Base-by-base conservation (phyloP, 1,139 yeast species). In the Suhomyces anneliseae region DNA sequence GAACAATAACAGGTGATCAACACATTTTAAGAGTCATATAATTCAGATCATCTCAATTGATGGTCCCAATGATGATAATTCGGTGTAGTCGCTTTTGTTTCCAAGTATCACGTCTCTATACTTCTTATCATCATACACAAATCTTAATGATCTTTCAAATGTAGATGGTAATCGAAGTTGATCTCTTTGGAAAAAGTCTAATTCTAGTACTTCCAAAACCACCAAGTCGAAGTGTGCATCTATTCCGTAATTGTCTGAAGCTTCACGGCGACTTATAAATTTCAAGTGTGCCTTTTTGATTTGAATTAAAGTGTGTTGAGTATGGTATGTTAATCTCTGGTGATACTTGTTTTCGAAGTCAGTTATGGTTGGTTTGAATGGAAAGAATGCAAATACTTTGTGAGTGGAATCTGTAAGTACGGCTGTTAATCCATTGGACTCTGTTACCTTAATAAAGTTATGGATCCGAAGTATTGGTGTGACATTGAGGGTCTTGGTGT, bases 401-500 rank as follows among this genome's bases (percentile, higher is more conserved):
- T 69, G 69, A 2, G 58, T 56, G 4, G 64, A 54, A 49, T 74
- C 79, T 5, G 70, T 59, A n/a, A 71, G 46, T 2, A 68, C 54
- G 1, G 64, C 69, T 5, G 70, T 58, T 2, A 72, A 46, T 10
- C 61, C 68, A 10, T 65, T 63, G 27, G 46, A 29, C 4, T 47
- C 36, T 2, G 60, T 54, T 26, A 50, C 43, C 32, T 53, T 52
- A 40, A 65, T 47, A 44, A 67, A 68, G 36, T 56, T 56, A 43
- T 56, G 54, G 27, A 72, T 61, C 42, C 74, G 55, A n/a, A 68
- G 53, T 1, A 72, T 52, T 1, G 76, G 68, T 0, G 68, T 55
- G 26, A 51, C 49, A 14, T 47, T 48, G 26, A 58, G 48, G 27
- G 47, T 33, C 26, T 50, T 47, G 40, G 62, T 50, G 44, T 67